A percentile compares a stretch with the other conserved stretches of the same genome.
These are phyloP conservation scores for Leucocoprinus leucothites DNA, from an alignment of 768 basidiomycete genomes.

Conservation along the genomic window DNA sequence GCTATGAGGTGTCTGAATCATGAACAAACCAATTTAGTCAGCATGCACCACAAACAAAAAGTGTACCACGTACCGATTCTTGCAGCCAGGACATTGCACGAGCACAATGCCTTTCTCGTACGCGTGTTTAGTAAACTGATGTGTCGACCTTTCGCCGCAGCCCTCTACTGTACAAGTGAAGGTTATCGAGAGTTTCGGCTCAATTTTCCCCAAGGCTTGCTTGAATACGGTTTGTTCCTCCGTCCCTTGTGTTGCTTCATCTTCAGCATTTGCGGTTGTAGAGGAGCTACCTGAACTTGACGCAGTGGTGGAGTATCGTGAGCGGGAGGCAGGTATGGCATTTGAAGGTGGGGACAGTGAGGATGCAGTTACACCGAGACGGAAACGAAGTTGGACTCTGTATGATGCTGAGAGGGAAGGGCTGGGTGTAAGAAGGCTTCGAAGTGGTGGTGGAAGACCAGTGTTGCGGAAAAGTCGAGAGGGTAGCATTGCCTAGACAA, in stretches of 20 bases:
- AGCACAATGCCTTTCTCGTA: conserved; percentile 90
- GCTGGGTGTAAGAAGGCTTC: conserved; percentile 35
- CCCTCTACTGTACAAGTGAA: conserved; percentile 82
- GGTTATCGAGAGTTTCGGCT: conserved; percentile 69
- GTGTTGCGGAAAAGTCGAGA: conserved; percentile 43
- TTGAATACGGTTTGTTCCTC: not conserved
- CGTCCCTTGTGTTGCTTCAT: not conserved
- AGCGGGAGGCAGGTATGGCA: conserved; percentile 11
- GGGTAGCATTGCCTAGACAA: conserved; percentile 35
- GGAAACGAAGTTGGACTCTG: conserved; percentile 32
- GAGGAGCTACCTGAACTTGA: not conserved
- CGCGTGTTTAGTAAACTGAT: conserved; percentile 80
- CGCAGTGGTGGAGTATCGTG: conserved; percentile 12
- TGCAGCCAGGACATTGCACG: conserved; percentile 87
- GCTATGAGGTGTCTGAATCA: conserved; percentile 73
- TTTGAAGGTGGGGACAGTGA: conserved; percentile 12
- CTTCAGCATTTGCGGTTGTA: not conserved
- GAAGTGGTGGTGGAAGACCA: conserved; percentile 41
- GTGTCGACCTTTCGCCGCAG: conserved; percentile 78
- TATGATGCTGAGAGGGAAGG: conserved; percentile 30
- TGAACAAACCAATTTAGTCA: not conserved
- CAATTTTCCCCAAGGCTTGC: conserved; percentile 19
- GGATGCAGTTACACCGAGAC: conserved; percentile 22
- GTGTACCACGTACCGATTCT: conserved; percentile 58
- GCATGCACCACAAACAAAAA: not conserved